Evolutionary conservation across 2,329 filamentous ascomycete species (phyloP).

Genomic region (Colletotrichum tofieldiae): DNA sequence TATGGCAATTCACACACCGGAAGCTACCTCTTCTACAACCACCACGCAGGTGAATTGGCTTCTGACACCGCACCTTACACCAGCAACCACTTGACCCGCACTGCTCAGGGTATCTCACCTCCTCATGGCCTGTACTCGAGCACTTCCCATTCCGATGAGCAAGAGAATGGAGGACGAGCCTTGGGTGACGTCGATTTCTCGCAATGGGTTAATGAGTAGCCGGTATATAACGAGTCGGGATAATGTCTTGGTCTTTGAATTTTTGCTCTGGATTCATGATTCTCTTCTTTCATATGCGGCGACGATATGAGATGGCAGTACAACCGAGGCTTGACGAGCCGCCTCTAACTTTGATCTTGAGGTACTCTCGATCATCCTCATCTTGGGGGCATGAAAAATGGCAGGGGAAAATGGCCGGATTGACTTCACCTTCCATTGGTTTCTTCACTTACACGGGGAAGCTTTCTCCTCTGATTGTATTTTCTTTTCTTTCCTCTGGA

Average conservation of each 20-base stretch:
- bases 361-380: neutral
- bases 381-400: neutral
- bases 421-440: neutral
- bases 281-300: neutral
- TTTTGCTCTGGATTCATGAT: neutral
- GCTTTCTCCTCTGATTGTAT: neutral
- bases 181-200: neutral
- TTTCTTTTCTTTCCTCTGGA: neutral
- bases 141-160: neutral
- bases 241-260: neutral
- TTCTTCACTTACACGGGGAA: neutral
- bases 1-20: neutral
- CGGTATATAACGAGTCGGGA: neutral
- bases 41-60: neutral
- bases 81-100: neutral
- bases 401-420: neutral
- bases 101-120: neutral
- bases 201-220: neutral
- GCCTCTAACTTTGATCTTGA: neutral
- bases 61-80: neutral
- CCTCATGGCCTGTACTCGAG: neutral
- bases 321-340: neutral
- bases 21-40: neutral
- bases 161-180: neutral
- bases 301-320: neutral